Conservation (phyloP, 192 early-diverging fungal species). For the Coemansia aciculifera region DNA sequence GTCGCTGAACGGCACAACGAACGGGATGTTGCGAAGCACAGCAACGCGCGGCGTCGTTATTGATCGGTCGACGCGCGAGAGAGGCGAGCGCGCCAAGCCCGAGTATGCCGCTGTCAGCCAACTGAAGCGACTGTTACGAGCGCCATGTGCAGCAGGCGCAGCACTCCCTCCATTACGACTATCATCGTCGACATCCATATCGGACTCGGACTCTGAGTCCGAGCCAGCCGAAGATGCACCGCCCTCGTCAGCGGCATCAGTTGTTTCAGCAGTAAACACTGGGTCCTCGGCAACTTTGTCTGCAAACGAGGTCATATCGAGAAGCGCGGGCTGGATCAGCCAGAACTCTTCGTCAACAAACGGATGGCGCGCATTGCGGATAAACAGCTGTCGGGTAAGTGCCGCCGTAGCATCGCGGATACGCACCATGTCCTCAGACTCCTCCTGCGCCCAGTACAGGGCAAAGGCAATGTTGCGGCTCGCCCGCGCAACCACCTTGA, state of each 20-base stretch:
- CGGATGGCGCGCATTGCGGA: slow-evolving; percentile 39
- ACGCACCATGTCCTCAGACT: slow-evolving; percentile 51
- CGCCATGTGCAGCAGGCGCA: slow-evolving; percentile 2
- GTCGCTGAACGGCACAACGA: slow-evolving; percentile 88
- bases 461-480: slow-evolving; percentile 71
- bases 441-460: slow-evolving; percentile 63
- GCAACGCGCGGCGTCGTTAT: slow-evolving; percentile 47
- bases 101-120: slow-evolving; percentile 58
- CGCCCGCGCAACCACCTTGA: slow-evolving; percentile 29
- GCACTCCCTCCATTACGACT: not conserved
- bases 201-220: slow-evolving; percentile 26
- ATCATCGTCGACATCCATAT: not conserved
- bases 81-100: slow-evolving; percentile 33
- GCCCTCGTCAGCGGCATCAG: not conserved
- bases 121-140: slow-evolving; percentile 41
- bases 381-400: slow-evolving; percentile 69
- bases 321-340: slow-evolving; percentile 35
- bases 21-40: slow-evolving; percentile 82
- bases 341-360: slow-evolving; percentile 50
- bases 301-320: slow-evolving; percentile 52
- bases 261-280: slow-evolving; percentile 27
- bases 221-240: not conserved
- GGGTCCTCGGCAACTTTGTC: slow-evolving; percentile 50
- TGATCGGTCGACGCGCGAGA: slow-evolving; percentile 16
- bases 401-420: slow-evolving; percentile 64